A percentile compares a stretch with the other conserved stretches of the same genome.
Conservation (phyloP, 371 early-diverging fungal genomes). For the Chytridium lagenaria region DNA sequence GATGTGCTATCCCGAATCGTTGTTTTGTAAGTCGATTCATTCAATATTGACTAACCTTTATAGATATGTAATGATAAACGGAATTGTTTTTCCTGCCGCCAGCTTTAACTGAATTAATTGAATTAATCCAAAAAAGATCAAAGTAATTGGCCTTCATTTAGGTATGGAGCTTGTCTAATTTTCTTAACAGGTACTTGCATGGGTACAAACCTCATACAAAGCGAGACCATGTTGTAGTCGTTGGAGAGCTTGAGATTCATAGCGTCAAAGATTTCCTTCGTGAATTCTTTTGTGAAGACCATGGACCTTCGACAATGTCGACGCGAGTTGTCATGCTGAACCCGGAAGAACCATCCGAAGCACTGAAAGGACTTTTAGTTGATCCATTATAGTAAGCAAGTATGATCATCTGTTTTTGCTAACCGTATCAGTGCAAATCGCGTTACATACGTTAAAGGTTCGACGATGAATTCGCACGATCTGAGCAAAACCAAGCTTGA, state of each 20-base stretch:
- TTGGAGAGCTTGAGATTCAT: conserved; percentile 63
- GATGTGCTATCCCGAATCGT: conserved; percentile 62
- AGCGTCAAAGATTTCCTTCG: conserved; percentile 67
- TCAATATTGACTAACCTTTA: conserved; percentile 17
- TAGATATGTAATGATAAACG: conserved; percentile 70
- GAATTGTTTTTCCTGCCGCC: conserved; percentile 73
- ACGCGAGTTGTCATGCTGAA: conserved; percentile 66
- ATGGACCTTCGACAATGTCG: conserved; percentile 24
- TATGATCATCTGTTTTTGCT: conserved; percentile 37
- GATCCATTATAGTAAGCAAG: conserved; percentile 58
- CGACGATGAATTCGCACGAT: conserved; percentile 62
- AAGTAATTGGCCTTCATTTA: not conserved
- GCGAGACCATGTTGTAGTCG: conserved; percentile 62
- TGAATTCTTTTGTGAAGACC: conserved; percentile 71
- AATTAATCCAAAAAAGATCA: conserved; percentile 44
- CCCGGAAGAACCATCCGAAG: conserved; percentile 52
- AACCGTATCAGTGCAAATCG: conserved; percentile 58
- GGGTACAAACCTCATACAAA: conserved; percentile 33
- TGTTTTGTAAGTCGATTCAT: conserved; percentile 33
- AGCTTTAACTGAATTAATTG: conserved; percentile 66
- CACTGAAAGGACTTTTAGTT: conserved; percentile 25
- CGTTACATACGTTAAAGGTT: conserved; percentile 70
- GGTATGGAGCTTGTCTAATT: not conserved
- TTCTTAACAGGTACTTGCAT: conserved; percentile 57
- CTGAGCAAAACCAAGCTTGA: conserved; percentile 57